These are phyloP conservation scores for Flaveria ramosissima DNA, from an alignment of 129 eudicot species.

Conservation along the genomic window DNA sequence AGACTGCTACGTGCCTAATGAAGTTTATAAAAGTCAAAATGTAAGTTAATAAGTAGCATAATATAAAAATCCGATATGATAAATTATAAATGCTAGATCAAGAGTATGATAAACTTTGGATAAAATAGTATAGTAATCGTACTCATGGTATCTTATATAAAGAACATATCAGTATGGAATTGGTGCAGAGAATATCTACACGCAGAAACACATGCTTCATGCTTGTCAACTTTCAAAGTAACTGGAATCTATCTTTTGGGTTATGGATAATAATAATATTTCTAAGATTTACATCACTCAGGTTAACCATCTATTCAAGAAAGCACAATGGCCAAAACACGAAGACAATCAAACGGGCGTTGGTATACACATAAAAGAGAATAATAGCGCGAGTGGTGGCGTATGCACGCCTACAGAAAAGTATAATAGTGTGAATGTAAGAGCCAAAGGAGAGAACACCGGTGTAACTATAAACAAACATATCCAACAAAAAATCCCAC, in stretches of 20 bases:
- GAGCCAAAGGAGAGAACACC: no score
- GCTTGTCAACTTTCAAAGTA: background rate
- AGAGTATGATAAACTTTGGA: background rate
- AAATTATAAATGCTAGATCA: background rate
- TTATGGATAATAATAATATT: background rate
- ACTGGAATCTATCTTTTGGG: background rate
- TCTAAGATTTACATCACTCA: background rate
- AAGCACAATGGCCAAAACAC: constrained; percentile 23
- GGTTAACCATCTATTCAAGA: constrained; percentile 11
- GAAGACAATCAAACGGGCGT: no score
- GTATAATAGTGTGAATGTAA: no score
- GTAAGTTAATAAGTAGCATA: background rate
- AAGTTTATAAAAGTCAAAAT: background rate
- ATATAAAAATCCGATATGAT: background rate
- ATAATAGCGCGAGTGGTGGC: no score
- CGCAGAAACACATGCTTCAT: constrained; percentile 10
- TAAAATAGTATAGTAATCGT: background rate
- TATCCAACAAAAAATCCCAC: no score
- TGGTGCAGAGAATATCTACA: constrained; percentile 9
- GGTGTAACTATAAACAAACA: no score
- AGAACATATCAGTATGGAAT: background rate
- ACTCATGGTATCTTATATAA: constrained; percentile 29
- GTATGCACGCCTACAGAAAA: no score
- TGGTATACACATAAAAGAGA: no score
- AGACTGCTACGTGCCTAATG: background rate